Conservation (phyloP, 306 rosid species). For the Casuarina equisetifolia region DNA sequence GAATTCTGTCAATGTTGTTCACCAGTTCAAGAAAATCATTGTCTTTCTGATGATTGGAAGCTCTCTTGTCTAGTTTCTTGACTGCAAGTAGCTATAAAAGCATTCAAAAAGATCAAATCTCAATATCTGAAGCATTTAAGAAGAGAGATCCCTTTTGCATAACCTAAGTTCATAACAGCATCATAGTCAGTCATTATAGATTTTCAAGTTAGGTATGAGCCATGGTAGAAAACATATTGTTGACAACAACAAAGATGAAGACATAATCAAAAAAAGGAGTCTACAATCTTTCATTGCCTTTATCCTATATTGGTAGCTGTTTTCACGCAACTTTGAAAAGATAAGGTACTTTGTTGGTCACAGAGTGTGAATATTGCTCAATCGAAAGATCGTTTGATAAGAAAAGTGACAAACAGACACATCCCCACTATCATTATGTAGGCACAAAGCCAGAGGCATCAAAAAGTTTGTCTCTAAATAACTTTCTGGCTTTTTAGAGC, state of each 20-base stretch:
- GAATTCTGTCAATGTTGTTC: constrained; percentile 66
- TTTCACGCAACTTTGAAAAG: not conserved
- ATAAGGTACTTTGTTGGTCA: not conserved
- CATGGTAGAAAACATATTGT: not conserved
- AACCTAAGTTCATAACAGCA: no score
- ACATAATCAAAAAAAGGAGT: not conserved
- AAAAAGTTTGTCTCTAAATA: constrained; percentile 7
- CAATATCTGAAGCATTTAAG: constrained; percentile 22
- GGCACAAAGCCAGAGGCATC: constrained; percentile 3
- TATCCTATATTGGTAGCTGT: not conserved
- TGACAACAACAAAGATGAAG: not conserved
- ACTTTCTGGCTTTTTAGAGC: not conserved
- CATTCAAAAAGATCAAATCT: constrained; percentile 31
- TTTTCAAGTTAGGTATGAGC: not conserved
- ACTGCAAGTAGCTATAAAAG: constrained; percentile 75
- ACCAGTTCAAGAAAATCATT: constrained; percentile 85
- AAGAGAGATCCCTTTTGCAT: not conserved
- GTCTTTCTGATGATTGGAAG: constrained; percentile 63
- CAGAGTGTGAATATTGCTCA: not conserved
- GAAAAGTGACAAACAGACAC: not conserved
- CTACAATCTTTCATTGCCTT: not conserved
- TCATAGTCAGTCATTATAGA: not conserved
- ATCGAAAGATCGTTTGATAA: not conserved
- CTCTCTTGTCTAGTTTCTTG: constrained; percentile 79
- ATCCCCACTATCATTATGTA: constrained; percentile 9